Evolutionary conservation across 306 rosid species (phyloP), one percentile per base, ranked within the genome.

Genomic region (Lotus japonicus): DNA sequence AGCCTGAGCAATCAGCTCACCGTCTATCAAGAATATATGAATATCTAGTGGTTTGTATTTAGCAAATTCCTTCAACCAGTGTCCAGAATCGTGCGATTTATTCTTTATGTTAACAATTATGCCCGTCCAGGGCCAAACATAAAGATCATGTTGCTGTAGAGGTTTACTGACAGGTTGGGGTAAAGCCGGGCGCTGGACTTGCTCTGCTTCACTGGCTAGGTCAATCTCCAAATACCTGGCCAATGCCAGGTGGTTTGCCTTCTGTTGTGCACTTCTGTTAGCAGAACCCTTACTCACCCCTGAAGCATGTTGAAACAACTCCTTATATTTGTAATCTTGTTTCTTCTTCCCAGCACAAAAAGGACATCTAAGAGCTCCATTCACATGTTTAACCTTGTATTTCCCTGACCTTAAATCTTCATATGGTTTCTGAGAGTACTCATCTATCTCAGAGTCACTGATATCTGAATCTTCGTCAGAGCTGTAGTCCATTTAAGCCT

Each of bases 101-200:
- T 59, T 68, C 62, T 42, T 41, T 46, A 94, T 79, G 77, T 88
- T 88, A 17, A 87, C 84, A 54, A 94, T 42, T 8, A 94, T 77
- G 57, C 97, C 95, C 43, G 86, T 94, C 99, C 99, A 94, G 5
- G 99, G 99, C 99, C 97, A 94, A 49, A 88, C 96, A 39, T 83
- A 90, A 4, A 76, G 79, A 19, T 90, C 88, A 39, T 81, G 89
- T 65, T 67, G 76, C 54, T 77, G 83, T 3, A 73, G 49, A 45
- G 80, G 71, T 64, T 67, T 84, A 54, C 50, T 26, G 31, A 80
- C 81, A 19, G 85, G 73, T 41, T 41, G 12, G 6, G 82, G 75
- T 66, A 67, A 11, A 67, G 76, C 17, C 11, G 86, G 95, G 5
- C 9, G 79, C 45, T 68, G 83, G 17, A 56, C 39, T 68, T 73